Evolutionary conservation across 345 rosid genomes (phyloP).

Genomic region (Geranium rotundifolium): DNA sequence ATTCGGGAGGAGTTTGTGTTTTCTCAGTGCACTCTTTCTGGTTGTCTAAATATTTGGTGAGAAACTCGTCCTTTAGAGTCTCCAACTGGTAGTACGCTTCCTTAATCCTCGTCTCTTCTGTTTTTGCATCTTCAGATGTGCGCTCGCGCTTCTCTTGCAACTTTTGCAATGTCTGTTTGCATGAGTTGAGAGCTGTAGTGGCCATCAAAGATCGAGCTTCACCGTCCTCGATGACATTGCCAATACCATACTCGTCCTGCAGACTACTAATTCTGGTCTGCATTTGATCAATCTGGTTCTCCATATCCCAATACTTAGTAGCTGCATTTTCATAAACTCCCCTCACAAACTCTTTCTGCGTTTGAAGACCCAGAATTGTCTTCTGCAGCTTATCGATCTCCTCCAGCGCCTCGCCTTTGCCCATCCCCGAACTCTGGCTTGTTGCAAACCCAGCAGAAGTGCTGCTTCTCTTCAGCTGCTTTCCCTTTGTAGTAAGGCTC

Average conservation of each 20-base stretch:
- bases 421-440: conserved; percentile 38
- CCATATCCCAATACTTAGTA: conserved; percentile 48
- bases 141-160: conserved; percentile 51
- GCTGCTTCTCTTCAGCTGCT: conserved; percentile 22
- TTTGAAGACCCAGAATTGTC: conserved; percentile 54
- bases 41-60: conserved; percentile 8
- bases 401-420: conserved; percentile 40
- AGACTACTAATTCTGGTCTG: conserved; percentile 44
- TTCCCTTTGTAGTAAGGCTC: conserved; percentile 27
- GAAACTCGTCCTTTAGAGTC: conserved; percentile 23
- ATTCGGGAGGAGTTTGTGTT: background rate
- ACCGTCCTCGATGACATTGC: conserved; percentile 44
- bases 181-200: conserved; percentile 55
- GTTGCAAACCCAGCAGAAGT: conserved; percentile 15
- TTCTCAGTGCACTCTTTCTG: conserved; percentile 8
- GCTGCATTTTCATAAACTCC: conserved; percentile 41
- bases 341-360: conserved; percentile 62
- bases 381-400: conserved; percentile 63
- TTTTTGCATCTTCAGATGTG: conserved; percentile 37
- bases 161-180: conserved; percentile 44
- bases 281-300: conserved; percentile 41
- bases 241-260: conserved; percentile 70
- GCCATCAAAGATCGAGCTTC: conserved; percentile 82
- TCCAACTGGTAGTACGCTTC: conserved; percentile 32
- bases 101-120: conserved; percentile 36